Evolutionary conservation across 2,329 filamentous ascomycete species (phyloP).

Genomic region (Zymoseptoria pseudotritici): DNA sequence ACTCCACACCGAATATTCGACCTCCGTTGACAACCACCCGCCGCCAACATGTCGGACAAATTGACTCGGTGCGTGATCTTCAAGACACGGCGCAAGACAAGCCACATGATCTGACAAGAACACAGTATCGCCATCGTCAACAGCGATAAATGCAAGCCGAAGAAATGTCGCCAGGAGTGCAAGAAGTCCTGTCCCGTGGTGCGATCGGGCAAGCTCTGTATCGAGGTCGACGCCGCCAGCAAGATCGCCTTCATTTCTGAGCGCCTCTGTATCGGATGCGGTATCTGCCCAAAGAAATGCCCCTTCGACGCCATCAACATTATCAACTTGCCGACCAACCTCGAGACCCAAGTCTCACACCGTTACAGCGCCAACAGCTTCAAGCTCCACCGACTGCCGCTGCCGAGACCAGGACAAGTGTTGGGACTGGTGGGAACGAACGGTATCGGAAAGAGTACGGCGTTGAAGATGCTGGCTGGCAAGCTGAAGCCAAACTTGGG

Average conservation of each 20-base stretch:
- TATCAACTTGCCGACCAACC: conserved; percentile 99
- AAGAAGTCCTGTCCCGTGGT: conserved; percentile 98
- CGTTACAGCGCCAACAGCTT: conserved; percentile 99
- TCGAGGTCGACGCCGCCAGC: conserved; percentile 81
- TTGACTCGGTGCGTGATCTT: conserved; percentile 65
- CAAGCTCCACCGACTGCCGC: conserved; percentile 95
- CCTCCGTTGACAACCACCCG: conserved; percentile 1
- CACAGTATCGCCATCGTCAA: conserved; percentile 96
- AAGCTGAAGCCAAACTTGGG: conserved; percentile 98
- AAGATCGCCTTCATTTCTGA: conserved; percentile 98
- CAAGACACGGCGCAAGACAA: background rate
- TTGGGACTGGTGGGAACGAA: conserved; percentile 96
- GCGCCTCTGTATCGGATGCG: conserved; percentile 90
- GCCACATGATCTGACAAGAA: conserved; percentile 8
- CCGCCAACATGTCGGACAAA: conserved; percentile 73
- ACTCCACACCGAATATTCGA: conserved; percentile 4
- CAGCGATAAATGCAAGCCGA: conserved; percentile 65
- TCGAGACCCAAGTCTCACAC: conserved; percentile 96
- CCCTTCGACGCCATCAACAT: conserved; percentile 98
- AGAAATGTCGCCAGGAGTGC: conserved; percentile 95
- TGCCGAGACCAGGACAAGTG: conserved; percentile 90
- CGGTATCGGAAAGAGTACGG: conserved; percentile 99
- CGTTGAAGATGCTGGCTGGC: conserved; percentile 94
- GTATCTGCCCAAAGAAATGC: conserved; percentile 99
- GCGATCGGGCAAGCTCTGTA: conserved; percentile 92